Conservation (phyloP, 2,329 filamentous ascomycete species). For the Zasmidium citrigriseum region DNA sequence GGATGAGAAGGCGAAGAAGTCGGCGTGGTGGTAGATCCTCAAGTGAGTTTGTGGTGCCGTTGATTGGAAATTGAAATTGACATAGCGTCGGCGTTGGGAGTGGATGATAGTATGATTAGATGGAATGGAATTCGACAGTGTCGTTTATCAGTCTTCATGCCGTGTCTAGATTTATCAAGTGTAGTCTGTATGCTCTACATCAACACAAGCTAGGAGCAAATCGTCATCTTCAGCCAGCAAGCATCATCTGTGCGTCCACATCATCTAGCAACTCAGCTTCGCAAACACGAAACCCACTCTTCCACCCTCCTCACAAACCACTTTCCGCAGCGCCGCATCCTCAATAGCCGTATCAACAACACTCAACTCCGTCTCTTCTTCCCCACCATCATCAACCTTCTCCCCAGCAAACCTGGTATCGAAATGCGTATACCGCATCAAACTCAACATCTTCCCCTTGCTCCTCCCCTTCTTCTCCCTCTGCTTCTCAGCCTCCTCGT, state of each 20-base stretch:
- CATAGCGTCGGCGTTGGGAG: constrained; percentile 1
- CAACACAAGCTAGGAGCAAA: background rate
- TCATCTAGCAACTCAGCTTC: constrained; percentile 36
- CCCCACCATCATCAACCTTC: constrained; percentile 34
- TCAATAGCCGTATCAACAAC: constrained; percentile 42
- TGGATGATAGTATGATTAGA: background rate
- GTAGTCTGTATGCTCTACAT: no score
- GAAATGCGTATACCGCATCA: constrained; percentile 59
- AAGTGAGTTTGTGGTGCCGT: background rate
- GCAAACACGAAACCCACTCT: constrained; percentile 53
- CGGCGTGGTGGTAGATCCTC: constrained; percentile 14
- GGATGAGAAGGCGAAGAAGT: constrained; percentile 18
- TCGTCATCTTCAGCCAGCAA: background rate
- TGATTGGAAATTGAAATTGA: no score
- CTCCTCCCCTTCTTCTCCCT: constrained; percentile 30
- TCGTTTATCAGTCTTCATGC: no score
- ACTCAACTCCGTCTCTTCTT: constrained; percentile 30
- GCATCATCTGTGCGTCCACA: background rate
- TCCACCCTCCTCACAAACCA: constrained; percentile 48
- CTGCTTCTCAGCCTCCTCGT: constrained; percentile 35
- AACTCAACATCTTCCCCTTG: constrained; percentile 48
- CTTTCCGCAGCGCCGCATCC: constrained; percentile 52
- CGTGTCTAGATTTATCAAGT: no score
- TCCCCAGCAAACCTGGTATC: constrained; percentile 40
- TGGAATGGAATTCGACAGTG: no score